A percentile compares a stretch with the other conserved stretches of the same genome.
Evolutionary conservation across 768 basidiomycete species (phyloP).

Genomic region (Fomitopsis serialis): DNA sequence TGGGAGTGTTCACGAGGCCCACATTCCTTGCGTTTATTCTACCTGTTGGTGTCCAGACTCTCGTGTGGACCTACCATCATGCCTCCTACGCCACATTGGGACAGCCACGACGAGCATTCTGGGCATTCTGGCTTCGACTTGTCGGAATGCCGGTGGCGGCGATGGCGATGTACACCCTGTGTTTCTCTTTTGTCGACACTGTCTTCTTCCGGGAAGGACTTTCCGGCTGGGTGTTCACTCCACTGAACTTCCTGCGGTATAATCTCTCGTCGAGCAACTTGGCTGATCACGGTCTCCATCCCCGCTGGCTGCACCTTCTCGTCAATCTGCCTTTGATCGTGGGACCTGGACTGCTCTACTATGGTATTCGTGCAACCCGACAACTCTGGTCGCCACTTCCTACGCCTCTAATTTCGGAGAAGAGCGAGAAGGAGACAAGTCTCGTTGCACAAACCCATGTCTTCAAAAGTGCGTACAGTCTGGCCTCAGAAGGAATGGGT

Average conservation of each 20-base stretch:
- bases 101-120: neutral
- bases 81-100: neutral
- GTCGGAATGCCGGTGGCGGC: neutral
- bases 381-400: neutral
- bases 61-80: slow-evolving; percentile 11
- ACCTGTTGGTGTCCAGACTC: slow-evolving; percentile 25
- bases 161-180: neutral
- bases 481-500: slow-evolving; percentile 2
- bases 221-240: slow-evolving; percentile 23
- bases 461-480: neutral
- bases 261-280: slow-evolving; percentile 32
- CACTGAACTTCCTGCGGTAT: slow-evolving; percentile 33
- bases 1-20: slow-evolving; percentile 29
- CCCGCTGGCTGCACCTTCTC: slow-evolving; percentile 32
- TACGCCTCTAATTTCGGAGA: neutral
- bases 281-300: slow-evolving; percentile 34
- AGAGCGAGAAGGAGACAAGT: neutral
- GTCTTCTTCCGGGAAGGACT: slow-evolving; percentile 26
- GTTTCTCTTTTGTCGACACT: slow-evolving; percentile 24
- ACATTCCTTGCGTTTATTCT: slow-evolving; percentile 30
- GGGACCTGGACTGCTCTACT: slow-evolving; percentile 27
- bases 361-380: slow-evolving; percentile 14
- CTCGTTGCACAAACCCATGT: neutral
- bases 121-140: neutral
- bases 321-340: slow-evolving; percentile 36